phyloP scores from a whole-genome alignment of 208 protist species.

The Blechomonas ayalai region DNA sequence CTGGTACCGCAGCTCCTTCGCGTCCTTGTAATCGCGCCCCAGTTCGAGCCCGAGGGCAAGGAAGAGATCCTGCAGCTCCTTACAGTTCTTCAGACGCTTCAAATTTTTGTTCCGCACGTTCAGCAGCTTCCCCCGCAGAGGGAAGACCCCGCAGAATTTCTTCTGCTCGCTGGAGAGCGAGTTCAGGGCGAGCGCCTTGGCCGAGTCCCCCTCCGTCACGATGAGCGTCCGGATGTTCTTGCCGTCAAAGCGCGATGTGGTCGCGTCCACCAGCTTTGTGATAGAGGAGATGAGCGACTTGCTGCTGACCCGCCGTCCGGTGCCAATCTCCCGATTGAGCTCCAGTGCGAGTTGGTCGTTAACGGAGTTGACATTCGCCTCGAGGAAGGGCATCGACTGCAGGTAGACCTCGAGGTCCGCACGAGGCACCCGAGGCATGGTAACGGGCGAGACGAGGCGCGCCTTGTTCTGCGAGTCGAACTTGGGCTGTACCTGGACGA shows the following conservation, averaged over 20 bases:
- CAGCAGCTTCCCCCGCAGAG: slow-evolving; percentile 96
- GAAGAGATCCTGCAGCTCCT: slow-evolving; percentile 90
- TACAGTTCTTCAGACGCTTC: slow-evolving; percentile 90
- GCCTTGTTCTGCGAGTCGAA: slow-evolving; percentile 99
- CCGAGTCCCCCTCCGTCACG: slow-evolving; percentile 98
- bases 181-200: slow-evolving; percentile 95
- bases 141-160: slow-evolving; percentile 96
- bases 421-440: slow-evolving; percentile 82
- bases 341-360: slow-evolving; percentile 60
- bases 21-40: slow-evolving; percentile 64
- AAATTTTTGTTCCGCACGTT: slow-evolving; percentile 95
- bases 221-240: slow-evolving; percentile 94
- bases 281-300: slow-evolving; percentile 87
- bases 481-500: slow-evolving; percentile 98
- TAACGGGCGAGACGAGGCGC: slow-evolving; percentile 89
- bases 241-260: slow-evolving; percentile 59
- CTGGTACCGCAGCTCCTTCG: slow-evolving; percentile 96
- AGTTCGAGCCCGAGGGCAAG: slow-evolving; percentile 73
- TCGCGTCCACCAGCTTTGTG: slow-evolving; percentile 96
- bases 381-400: slow-evolving; percentile 70
- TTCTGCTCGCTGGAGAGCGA: slow-evolving; percentile 95
- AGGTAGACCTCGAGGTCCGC: slow-evolving; percentile 84
- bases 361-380: slow-evolving; percentile 65
- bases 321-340: slow-evolving; percentile 77
- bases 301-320: slow-evolving; percentile 61